Base-by-base conservation (phyloP, 495 filamentous ascomycete species). In the Lophiotrema nucula region DNA sequence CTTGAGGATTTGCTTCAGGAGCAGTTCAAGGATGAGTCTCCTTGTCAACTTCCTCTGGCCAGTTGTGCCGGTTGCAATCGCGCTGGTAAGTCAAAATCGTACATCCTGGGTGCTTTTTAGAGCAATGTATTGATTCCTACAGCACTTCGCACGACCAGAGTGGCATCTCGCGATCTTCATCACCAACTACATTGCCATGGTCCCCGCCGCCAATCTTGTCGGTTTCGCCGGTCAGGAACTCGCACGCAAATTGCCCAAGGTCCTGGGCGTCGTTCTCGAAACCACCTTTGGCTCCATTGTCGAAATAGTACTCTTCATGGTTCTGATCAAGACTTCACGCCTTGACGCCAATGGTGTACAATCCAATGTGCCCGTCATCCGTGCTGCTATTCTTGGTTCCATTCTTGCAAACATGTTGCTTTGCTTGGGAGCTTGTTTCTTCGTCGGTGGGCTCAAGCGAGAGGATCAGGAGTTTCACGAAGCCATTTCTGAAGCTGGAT, bases 221-320 rank as follows among this genome's bases (percentile, higher is more conserved):
- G 89, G 89, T 0, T 96, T 96, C 67, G 87, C 88, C 4, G 88
- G 88, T 4, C 83, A 88, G 62, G 88, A 95, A 68, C 71, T 95
- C 56, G 85, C 88, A 1, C 79, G 86, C 58, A 93, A 93, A 69
- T 67, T 95, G 25, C 86, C 86, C 16, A 87, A 87, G 65, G 88
- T 92, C 19, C 60, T 87, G 24, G 90, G 90, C 53, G 79, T 96
- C 16, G 70, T 96, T 45, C 60, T 88, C 10, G 89, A 95, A 68
- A 90, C 84, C 0, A 87, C 86, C 19, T 71, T 92, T 18, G 87
- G 87, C 8, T 85, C 88, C 10, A 70, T 89, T 3, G 89, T 95
- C 43, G 90, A 96, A 63, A 83, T 95, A 41, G 80, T 95, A 45
- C 77, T 95, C 21, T 91, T 93, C 67, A 87, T 93, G 76, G 81